Percentiles rank a stretch among this genome's conserved stretches.
Conservation (phyloP, 192 early-diverging fungal species). For the Coemansia sp. region DNA sequence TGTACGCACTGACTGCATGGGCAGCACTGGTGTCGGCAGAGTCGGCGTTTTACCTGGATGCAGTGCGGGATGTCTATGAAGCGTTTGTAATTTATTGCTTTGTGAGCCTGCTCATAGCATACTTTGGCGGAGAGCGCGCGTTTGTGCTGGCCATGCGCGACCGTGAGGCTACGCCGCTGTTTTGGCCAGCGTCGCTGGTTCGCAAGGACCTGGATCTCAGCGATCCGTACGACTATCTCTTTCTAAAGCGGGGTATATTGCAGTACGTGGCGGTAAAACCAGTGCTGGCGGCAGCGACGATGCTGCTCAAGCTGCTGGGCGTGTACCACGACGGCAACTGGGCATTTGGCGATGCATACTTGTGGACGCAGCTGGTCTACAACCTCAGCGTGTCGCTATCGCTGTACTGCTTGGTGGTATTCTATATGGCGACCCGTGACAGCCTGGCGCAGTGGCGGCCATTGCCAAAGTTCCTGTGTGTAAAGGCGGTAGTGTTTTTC, state of each 20-base stretch:
- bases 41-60: constrained; percentile 82
- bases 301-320: constrained; percentile 71
- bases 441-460: constrained; percentile 77
- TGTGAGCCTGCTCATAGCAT: constrained; percentile 82
- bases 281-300: constrained; percentile 69
- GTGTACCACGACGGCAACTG: constrained; percentile 83
- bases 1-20: constrained; percentile 84
- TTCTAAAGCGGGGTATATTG: constrained; percentile 87
- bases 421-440: constrained; percentile 77
- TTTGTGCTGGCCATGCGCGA: constrained; percentile 76
- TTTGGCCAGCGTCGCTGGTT: constrained; percentile 76
- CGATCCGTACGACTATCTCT: constrained; percentile 83
- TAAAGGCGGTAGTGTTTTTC: constrained; percentile 93
- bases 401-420: constrained; percentile 84
- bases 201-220: constrained; percentile 75
- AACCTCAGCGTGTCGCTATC: constrained; percentile 84
- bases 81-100: constrained; percentile 96
- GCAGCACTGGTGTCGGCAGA: constrained; percentile 69
- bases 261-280: constrained; percentile 94
- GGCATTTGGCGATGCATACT: constrained; percentile 63
- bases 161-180: constrained; percentile 72
- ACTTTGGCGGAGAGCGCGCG: constrained; percentile 85
- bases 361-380: constrained; percentile 81
- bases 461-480: constrained; percentile 89
- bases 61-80: constrained; percentile 90